phyloP scores from a whole-genome alignment of 176 grass and related monocot species.

The Tillandsia leiboldiana region DNA sequence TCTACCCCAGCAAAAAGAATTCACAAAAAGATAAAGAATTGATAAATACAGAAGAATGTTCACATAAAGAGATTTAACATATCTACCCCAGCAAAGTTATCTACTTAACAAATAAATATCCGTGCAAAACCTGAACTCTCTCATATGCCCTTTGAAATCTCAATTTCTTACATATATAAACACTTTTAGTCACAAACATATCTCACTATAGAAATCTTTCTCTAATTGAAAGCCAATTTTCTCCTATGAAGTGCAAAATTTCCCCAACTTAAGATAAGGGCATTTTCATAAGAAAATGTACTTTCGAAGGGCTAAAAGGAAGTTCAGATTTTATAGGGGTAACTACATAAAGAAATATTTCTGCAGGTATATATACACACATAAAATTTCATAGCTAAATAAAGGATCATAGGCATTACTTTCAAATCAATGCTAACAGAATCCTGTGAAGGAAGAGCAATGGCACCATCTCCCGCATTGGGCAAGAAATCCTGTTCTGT shows the following conservation, averaged over 20 bases:
- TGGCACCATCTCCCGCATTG: constrained; percentile 25
- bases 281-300: not conserved
- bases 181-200: no score
- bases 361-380: no score
- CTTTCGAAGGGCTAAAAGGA: no score
- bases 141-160: no score
- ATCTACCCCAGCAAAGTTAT: no score
- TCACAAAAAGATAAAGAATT: constrained; percentile 20
- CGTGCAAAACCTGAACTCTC: no score
- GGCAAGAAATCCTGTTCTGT: constrained; percentile 24
- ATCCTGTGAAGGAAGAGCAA: constrained; percentile 32
- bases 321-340: no score
- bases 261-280: not conserved
- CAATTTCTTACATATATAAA: no score
- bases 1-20: constrained; percentile 3
- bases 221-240: not conserved
- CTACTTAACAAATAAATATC: no score
- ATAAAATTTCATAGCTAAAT: not conserved
- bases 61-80: no score
- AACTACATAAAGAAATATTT: no score
- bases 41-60: not conserved
- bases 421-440: not conserved
- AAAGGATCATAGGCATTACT: constrained; percentile 12
- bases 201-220: no score
- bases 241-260: not conserved